Evolutionary conservation across 2,329 filamentous ascomycete species (phyloP), one percentile per base, ranked within the genome.

Genomic region (Xylariaceae sp.): DNA sequence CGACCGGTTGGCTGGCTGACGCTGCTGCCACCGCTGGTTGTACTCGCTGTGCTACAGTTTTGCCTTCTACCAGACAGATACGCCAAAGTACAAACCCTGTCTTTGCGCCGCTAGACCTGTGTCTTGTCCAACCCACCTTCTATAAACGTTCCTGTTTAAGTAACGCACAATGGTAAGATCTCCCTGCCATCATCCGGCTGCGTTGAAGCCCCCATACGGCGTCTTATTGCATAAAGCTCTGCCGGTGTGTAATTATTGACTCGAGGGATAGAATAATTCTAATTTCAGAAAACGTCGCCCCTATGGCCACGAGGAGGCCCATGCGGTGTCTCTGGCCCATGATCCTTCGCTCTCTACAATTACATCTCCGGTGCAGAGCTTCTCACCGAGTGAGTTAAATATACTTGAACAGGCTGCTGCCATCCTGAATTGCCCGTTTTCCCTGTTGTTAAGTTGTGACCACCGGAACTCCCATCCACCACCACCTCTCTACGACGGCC

Each of bases 201-300:
- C 46, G 51, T 51, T 54, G 45, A 53, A 45, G 47, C 58, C 51
- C 59, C 51, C 55, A 53, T 51, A 59, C 58, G 56, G 61, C 62
- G 58, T 62, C 61, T 63, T 64, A 65, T 63, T 62, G 58, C 62
- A 63, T 63, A 55, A 61, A 58, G 58, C 52, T 52, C 56, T 47
- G 52, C 49, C 46, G 58, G 55, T 60, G 59, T 64, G 57, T 64
- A 57, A 59, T 51, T 51, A 58, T 66, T 69, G 64, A 67, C 61
- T 58, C 57, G 59, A 58, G 52, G 62, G 55, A 27, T 64, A 68
- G 66, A 65, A 64, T 62, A 65, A 64, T 57, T 65, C 56, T 60
- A 66, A 67, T 58, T 63, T 70, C 56, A 75, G 71, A 65, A 75
- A 72, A 65, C 72, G 73, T 51, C 70, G 72, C 66, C 66, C 68